Evolutionary conservation across 2,329 filamentous ascomycete species (phyloP).

Genomic region (Nothophoma quercina): DNA sequence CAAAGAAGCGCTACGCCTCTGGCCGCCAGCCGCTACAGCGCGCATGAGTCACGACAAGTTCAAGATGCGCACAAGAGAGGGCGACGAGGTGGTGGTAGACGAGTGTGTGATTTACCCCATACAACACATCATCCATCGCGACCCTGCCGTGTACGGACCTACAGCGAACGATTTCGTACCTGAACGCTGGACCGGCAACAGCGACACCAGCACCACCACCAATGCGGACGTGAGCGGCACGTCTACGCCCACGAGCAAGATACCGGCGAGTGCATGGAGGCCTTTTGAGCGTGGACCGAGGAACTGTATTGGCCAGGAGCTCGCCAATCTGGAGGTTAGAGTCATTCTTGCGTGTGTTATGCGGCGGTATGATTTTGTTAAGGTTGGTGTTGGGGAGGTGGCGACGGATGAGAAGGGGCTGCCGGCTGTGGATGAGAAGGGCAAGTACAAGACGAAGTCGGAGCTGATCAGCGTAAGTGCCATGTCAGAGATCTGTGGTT

Average conservation of each 20-base stretch:
- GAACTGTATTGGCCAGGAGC: conserved; percentile 66
- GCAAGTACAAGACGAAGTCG: conserved; percentile 38
- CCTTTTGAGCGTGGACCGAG: conserved; percentile 64
- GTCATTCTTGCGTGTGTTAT: conserved; percentile 57
- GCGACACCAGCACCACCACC: conserved; percentile 28
- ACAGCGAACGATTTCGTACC: conserved; percentile 44
- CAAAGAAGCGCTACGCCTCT: conserved; percentile 63
- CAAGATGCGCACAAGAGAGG: conserved; percentile 52
- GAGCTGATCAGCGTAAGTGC: conserved; percentile 45
- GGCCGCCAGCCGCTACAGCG: conserved; percentile 58
- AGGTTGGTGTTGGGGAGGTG: conserved; percentile 44
- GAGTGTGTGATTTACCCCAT: conserved; percentile 55
- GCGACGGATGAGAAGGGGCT: conserved; percentile 32
- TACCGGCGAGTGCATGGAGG: conserved; percentile 58
- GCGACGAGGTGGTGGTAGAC: conserved; percentile 54
- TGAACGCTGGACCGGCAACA: conserved; percentile 50
- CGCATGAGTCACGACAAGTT: conserved; percentile 51
- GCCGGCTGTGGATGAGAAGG: conserved; percentile 37
- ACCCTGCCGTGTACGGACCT: conserved; percentile 43
- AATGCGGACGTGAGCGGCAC: conserved; percentile 22
- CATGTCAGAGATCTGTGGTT: background rate
- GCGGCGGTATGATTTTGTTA: conserved; percentile 45
- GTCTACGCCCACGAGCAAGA: conserved; percentile 21
- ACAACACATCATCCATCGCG: conserved; percentile 50
- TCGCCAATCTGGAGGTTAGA: conserved; percentile 62